Evolutionary conservation across 2,329 filamentous ascomycete genomes (phyloP).

Genomic region (Hortaea sp.): DNA sequence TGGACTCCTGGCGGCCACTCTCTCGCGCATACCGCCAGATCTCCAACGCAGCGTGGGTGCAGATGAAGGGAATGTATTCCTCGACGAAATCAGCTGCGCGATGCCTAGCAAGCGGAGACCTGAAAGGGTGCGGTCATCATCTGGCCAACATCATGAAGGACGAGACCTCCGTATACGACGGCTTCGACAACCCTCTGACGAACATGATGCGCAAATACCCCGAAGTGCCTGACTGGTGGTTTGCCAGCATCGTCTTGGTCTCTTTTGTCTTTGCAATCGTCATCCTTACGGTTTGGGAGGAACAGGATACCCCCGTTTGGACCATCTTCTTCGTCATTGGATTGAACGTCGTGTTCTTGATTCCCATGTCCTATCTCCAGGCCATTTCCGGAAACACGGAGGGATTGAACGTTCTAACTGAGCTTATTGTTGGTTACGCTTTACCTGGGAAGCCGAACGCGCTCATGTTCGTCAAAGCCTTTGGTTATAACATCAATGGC

Average conservation of each 20-base stretch:
- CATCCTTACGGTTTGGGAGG: slow-evolving; percentile 13
- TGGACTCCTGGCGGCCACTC: slow-evolving; percentile 4
- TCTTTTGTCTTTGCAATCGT: slow-evolving; percentile 28
- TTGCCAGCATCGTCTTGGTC: slow-evolving; percentile 29
- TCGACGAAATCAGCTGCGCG: neutral
- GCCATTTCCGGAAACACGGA: slow-evolving; percentile 2
- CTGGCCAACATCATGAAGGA: slow-evolving; percentile 1
- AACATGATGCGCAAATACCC: slow-evolving; percentile 35
- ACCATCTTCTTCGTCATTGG: slow-evolving; percentile 19
- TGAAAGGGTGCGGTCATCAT: neutral
- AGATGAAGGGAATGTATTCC: neutral
- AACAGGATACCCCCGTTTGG: slow-evolving; percentile 11
- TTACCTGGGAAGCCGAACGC: slow-evolving; percentile 25
- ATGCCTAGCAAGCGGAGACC: neutral
- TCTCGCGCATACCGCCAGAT: neutral
- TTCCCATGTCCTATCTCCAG: slow-evolving; percentile 2
- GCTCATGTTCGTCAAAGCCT: slow-evolving; percentile 32
- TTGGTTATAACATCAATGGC: slow-evolving; percentile 29
- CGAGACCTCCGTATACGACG: slow-evolving; percentile 4
- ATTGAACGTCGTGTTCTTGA: slow-evolving; percentile 24
- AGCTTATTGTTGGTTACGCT: slow-evolving; percentile 14
- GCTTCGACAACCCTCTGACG: slow-evolving; percentile 3
- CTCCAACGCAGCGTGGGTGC: neutral
- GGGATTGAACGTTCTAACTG: slow-evolving; percentile 2
- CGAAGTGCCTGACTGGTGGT: slow-evolving; percentile 44